Conservation (phyloP, 2,329 filamentous ascomycete genomes). For the Neonectria punicea region DNA sequence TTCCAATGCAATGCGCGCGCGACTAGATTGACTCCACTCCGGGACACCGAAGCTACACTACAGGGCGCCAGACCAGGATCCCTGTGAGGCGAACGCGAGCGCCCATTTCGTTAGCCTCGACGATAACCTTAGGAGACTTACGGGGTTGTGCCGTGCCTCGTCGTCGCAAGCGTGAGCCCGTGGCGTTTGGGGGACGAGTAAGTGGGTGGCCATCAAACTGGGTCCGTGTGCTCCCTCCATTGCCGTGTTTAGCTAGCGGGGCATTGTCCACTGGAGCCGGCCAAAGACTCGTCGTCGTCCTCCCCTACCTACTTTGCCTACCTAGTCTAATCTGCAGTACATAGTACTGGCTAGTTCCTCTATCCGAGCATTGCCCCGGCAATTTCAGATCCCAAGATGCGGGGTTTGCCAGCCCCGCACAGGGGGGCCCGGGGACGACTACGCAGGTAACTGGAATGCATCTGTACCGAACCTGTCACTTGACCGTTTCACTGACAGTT, state of each 20-base stretch:
- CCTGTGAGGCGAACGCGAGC: constrained; percentile 7
- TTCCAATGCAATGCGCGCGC: constrained; percentile 10
- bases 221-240: neutral
- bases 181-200: neutral
- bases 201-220: constrained; percentile 2
- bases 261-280: neutral
- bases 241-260: neutral
- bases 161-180: constrained; percentile 3
- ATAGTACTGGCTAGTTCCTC: neutral
- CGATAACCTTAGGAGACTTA: neutral
- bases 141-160: constrained; percentile 5
- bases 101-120: constrained; percentile 1
- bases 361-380: constrained; percentile 6
- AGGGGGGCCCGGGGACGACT: too few species aligned
- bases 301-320: neutral
- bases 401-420: neutral
- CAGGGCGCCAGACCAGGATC: neutral
- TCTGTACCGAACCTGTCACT: too few species aligned
- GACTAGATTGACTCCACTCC: constrained; percentile 16
- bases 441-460: too few species aligned
- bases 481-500: too few species aligned
- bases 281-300: too few species aligned
- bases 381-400: neutral
- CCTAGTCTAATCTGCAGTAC: neutral
- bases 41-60: constrained; percentile 1